These are phyloP conservation scores for Fraxinus paxiana DNA, from an alignment of 305 asterid genomes.

Conservation along the genomic window DNA sequence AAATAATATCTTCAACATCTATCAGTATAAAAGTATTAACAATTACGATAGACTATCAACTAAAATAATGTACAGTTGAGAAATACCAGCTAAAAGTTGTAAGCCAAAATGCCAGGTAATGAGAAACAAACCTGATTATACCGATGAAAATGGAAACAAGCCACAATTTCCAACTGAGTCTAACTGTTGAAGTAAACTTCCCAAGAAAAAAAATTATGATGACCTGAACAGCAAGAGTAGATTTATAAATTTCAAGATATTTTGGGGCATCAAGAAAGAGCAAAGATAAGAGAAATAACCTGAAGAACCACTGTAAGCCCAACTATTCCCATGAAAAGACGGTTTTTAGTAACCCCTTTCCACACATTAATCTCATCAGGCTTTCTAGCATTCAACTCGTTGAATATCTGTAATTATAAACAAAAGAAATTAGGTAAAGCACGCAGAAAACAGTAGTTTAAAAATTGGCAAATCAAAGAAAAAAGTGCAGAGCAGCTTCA, in stretches of 20 bases:
- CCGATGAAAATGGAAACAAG: conserved; percentile 49
- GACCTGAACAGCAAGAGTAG: conserved; percentile 30
- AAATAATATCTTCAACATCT: background rate
- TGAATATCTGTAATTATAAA: conserved; percentile 20
- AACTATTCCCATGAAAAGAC: conserved; percentile 21
- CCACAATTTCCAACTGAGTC: conserved; percentile 61
- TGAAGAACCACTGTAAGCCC: conserved; percentile 21
- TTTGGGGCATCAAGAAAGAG: background rate
- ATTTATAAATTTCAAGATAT: background rate
- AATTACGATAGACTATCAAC: background rate
- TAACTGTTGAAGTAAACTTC: conserved; percentile 42
- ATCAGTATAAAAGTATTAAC: background rate
- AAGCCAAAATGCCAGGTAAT: background rate
- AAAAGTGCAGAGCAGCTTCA: background rate
- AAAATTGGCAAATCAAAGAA: background rate
- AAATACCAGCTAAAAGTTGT: background rate
- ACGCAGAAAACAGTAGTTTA: background rate
- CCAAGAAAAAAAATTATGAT: conserved; percentile 54
- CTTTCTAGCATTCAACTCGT: conserved; percentile 26
- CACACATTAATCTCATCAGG: conserved; percentile 27
- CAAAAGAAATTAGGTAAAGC: background rate
- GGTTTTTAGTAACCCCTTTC: conserved; percentile 22
- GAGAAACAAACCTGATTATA: conserved; percentile 39
- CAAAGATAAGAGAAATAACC: conserved; percentile 6
- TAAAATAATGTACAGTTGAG: background rate